phyloP scores from a whole-genome alignment of 176 grass and related monocot genomes.

The Eleusine coracana region DNA sequence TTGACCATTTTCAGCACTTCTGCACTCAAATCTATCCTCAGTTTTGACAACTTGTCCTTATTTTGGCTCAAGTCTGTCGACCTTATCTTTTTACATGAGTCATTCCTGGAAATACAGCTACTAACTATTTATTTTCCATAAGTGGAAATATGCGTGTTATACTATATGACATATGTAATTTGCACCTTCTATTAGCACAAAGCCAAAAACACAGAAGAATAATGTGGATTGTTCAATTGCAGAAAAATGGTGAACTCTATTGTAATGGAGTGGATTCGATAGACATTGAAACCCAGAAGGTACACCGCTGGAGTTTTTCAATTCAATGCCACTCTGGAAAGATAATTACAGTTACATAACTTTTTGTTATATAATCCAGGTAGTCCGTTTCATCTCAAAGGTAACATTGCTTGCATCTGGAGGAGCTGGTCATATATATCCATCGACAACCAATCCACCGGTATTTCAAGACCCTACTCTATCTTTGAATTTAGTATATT shows the following conservation, averaged over 20 bases:
- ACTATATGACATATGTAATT: constrained; percentile 11
- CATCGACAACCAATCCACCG: constrained; percentile 90
- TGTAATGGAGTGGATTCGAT: constrained; percentile 96
- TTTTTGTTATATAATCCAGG: constrained; percentile 50
- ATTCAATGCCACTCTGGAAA: constrained; percentile 22
- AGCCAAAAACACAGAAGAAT: neutral
- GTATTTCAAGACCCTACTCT: constrained; percentile 47
- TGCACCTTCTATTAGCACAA: constrained; percentile 9
- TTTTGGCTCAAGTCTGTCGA: neutral
- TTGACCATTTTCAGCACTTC: neutral
- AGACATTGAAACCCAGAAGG: constrained; percentile 79
- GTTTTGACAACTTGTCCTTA: neutral
- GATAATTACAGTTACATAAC: constrained; percentile 6
- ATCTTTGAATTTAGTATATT: constrained; percentile 27
- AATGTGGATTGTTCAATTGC: constrained; percentile 36
- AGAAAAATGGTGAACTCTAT: constrained; percentile 68
- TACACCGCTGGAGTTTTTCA: constrained; percentile 35
- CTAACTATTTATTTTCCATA: neutral
- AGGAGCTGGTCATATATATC: constrained; percentile 94
- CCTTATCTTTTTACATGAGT: constrained; percentile 13
- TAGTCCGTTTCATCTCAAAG: constrained; percentile 88
- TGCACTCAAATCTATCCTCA: neutral
- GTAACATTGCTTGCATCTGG: constrained; percentile 93
- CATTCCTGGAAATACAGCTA: neutral
- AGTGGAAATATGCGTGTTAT: constrained; percentile 15